Evolutionary conservation across 225 moss, liverwort and hornwort species (phyloP).

Genomic region (Asterella californica): DNA sequence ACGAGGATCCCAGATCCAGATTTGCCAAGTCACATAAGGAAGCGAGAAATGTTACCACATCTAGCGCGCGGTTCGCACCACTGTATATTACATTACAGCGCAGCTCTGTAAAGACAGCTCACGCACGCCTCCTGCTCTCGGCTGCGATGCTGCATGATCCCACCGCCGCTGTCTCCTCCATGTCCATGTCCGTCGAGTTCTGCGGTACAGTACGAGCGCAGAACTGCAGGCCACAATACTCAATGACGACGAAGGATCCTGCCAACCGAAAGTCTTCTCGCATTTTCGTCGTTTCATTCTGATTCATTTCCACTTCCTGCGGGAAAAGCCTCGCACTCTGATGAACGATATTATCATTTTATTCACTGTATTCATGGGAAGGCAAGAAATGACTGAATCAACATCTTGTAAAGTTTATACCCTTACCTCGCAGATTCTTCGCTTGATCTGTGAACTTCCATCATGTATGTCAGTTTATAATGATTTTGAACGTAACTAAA

Average conservation of each 20-base stretch:
- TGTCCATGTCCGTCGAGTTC: slow-evolving; percentile 3
- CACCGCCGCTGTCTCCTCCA: slow-evolving; percentile 1
- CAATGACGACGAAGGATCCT: no score
- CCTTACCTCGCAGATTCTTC: no score
- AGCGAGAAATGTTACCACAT: not conserved
- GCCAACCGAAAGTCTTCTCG: no score
- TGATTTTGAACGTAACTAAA: no score
- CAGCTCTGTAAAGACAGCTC: slow-evolving; percentile 8
- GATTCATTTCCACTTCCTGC: not conserved
- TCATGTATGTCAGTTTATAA: no score
- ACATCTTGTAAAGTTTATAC: no score
- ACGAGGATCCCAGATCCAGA: not conserved
- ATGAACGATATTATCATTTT: not conserved
- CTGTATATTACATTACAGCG: not conserved
- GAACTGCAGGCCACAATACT: not conserved
- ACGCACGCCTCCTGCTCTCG: not conserved
- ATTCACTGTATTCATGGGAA: not conserved
- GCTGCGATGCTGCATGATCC: not conserved
- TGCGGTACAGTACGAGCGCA: not conserved
- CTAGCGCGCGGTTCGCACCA: not conserved
- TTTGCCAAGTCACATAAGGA: not conserved
- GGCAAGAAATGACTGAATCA: not conserved
- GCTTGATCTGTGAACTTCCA: no score
- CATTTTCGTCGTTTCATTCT: not conserved
- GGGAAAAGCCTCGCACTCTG: no score